phyloP scores from a whole-genome alignment of 2,329 filamentous ascomycete genomes.

The Stagonosporopsis vannaccii region DNA sequence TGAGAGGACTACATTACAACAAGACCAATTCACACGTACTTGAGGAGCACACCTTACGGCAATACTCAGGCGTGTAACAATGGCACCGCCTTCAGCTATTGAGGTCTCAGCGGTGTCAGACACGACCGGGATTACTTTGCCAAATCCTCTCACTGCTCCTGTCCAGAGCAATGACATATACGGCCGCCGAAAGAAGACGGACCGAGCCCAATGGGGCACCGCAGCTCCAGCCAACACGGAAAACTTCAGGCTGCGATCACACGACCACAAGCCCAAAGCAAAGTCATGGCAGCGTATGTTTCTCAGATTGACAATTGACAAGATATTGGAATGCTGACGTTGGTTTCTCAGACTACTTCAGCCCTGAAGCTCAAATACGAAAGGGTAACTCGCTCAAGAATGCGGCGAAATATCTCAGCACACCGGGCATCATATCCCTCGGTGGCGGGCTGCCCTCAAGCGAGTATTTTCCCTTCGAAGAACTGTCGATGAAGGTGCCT shows the following conservation, averaged over 20 bases:
- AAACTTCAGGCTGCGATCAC: constrained; percentile 75
- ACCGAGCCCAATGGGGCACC: constrained; percentile 73
- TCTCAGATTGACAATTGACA: not conserved
- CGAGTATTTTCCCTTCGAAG: constrained; percentile 91
- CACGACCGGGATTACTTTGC: constrained; percentile 55
- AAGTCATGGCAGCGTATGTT: constrained; percentile 84
- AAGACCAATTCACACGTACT: not conserved
- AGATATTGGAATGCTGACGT: constrained; percentile 2
- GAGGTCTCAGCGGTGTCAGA: constrained; percentile 56
- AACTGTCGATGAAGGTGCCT: constrained; percentile 77
- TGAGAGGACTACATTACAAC: not conserved
- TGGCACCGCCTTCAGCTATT: constrained; percentile 49
- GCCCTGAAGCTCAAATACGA: constrained; percentile 62
- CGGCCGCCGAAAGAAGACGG: constrained; percentile 73
- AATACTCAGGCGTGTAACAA: constrained; percentile 11
- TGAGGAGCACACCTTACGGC: not conserved
- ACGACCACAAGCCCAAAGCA: constrained; percentile 73
- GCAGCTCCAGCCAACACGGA: constrained; percentile 81
- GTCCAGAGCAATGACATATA: constrained; percentile 68
- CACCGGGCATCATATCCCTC: constrained; percentile 85
- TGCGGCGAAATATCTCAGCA: constrained; percentile 80
- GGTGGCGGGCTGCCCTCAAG: constrained; percentile 90
- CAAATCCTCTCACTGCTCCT: constrained; percentile 61
- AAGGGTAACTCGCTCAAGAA: constrained; percentile 73
- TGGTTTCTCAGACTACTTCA: constrained; percentile 49